These are phyloP conservation scores for Trichoderma harzianum DNA, from an alignment of 2,329 filamentous ascomycete species.

Conservation along the genomic window DNA sequence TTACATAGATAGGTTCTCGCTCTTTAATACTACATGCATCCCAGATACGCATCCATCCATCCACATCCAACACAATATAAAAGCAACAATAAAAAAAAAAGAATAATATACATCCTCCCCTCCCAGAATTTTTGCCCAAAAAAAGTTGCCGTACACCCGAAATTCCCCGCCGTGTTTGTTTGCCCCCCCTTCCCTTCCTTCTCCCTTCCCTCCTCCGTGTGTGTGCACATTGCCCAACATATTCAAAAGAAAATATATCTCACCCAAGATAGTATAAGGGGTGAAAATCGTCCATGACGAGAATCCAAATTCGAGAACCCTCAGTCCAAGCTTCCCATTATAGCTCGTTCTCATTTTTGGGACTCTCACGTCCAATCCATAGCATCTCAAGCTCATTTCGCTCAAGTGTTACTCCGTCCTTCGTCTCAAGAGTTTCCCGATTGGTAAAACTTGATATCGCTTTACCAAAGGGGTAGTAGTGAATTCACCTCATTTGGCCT, in stretches of 20 bases:
- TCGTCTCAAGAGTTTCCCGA: background rate
- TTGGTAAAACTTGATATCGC: background rate
- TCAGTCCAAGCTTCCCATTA: background rate
- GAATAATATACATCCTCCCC: background rate
- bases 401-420: background rate
- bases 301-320: background rate
- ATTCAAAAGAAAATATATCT: background rate
- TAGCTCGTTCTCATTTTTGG: background rate
- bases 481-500: background rate
- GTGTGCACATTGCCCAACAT: background rate
- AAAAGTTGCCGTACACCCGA: slow-evolving; percentile 4
- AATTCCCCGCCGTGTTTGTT: background rate
- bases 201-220: background rate
- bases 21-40: slow-evolving; percentile 5
- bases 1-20: background rate
- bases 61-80: background rate
- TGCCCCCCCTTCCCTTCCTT: background rate
- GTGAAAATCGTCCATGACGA: background rate
- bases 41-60: background rate
- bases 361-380: background rate
- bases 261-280: background rate
- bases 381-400: background rate
- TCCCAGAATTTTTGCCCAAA: slow-evolving; percentile 6
- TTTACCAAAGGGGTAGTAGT: background rate
- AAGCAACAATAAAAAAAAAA: background rate